Evolutionary conservation across 2,329 filamentous ascomycete species (phyloP), one percentile per base, ranked within the genome.

Genomic region (Bipolaris zeicola): DNA sequence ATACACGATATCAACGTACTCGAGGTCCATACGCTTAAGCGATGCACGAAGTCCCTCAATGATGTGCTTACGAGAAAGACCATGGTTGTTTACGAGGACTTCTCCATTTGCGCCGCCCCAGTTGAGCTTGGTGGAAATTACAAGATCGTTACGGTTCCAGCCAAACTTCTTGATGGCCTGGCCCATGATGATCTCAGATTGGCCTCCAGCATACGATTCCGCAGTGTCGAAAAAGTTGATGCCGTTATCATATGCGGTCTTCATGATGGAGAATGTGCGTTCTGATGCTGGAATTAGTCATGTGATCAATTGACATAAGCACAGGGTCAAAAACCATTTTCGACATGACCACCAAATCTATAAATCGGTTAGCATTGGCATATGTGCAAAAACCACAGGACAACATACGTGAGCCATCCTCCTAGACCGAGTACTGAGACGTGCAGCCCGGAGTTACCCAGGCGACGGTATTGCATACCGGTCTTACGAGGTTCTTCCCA

Each of bases 391-490:
- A 6, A 28, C 20, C 5, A 47, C 0, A 11, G 26, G 24, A 37
- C 8, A 24, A 60, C 89, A 62, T 89, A 91, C 3, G 89, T 92
- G 57, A 92, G 81, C 77, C 76, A 79, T 52, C 77, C 77, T 50
- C 79, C 89, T 5, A 92, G 80, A 8, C 87, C 87, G 57, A 92
- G 88, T 34, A 85, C 83, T 22, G 89, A 92, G 20, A 92, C 88
- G 73, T 91, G 86, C 24, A 92, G 82, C 47, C 89, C 89, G 10
- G 89, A 89, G 45, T 85, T 85, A 66, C 89, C 89, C 8, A 91
- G 82, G 76, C 85, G 86, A 65, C 89, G 86, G 76, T 91, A 91
- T 66, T 88, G 63, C 68, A 71, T 71, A n/a, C 68, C 68, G n/a
- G 68, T 71, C 36, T 69, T 68, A 14, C 68, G 57, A 33, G 68